phyloP scores from a whole-genome alignment of 2,329 filamentous ascomycete species.

The Fusarium temperatum region DNA sequence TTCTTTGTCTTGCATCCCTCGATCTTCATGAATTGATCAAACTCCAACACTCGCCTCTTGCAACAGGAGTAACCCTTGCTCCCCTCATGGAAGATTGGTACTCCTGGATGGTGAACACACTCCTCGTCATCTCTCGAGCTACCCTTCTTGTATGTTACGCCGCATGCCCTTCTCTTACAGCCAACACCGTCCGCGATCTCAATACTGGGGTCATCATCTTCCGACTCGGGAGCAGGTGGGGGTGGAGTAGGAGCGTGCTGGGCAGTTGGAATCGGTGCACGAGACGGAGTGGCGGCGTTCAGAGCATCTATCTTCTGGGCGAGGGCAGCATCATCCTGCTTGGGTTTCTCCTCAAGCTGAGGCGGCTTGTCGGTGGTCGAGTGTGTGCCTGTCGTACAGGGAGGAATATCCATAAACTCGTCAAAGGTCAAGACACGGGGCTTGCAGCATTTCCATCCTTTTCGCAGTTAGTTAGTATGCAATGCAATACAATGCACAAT shows the following conservation, averaged over 20 bases:
- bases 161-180: slow-evolving; percentile 83
- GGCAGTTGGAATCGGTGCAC: slow-evolving; percentile 51
- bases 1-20: slow-evolving; percentile 86
- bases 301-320: slow-evolving; percentile 64
- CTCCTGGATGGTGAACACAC: slow-evolving; percentile 89
- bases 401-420: slow-evolving; percentile 92
- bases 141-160: slow-evolving; percentile 69
- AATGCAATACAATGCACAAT: neutral
- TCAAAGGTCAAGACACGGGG: slow-evolving; percentile 96
- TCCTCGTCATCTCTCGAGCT: slow-evolving; percentile 72
- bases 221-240: slow-evolving; percentile 76
- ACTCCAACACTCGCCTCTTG: slow-evolving; percentile 93
- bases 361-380: slow-evolving; percentile 81
- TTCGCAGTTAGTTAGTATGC: neutral
- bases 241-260: slow-evolving; percentile 62
- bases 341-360: slow-evolving; percentile 66
- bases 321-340: slow-evolving; percentile 53
- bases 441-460: slow-evolving; percentile 99
- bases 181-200: slow-evolving; percentile 77
- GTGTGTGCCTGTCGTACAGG: slow-evolving; percentile 93
- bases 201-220: slow-evolving; percentile 83
- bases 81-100: slow-evolving; percentile 95
- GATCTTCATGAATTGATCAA: slow-evolving; percentile 98
- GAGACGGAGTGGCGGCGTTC: slow-evolving; percentile 54
- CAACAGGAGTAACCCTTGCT: slow-evolving; percentile 98